Conservation (phyloP, 2,329 filamentous ascomycete genomes). For the Sporothrix sp. region DNA sequence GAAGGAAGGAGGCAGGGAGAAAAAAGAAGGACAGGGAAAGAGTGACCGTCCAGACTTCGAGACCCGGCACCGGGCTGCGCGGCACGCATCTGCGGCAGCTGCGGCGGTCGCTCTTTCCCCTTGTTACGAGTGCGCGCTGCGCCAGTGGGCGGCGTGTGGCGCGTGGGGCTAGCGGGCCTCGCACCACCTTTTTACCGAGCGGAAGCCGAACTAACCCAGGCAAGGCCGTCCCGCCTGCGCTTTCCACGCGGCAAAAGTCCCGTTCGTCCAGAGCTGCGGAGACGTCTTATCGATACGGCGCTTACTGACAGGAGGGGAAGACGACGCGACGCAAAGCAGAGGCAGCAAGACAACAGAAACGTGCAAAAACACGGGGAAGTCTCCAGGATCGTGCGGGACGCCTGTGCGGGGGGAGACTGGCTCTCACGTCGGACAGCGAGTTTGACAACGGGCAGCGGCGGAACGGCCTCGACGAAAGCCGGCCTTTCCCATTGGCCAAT, state of each 20-base stretch:
- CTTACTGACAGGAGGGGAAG: background rate
- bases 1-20: background rate
- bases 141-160: no score
- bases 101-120: background rate
- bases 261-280: constrained; percentile 6
- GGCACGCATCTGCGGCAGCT: background rate
- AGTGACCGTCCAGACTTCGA: background rate
- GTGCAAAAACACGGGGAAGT: no score
- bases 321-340: background rate
- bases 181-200: constrained; percentile 16
- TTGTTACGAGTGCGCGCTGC: no score
- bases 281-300: background rate
- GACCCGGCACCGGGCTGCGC: background rate
- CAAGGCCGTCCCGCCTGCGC: background rate
- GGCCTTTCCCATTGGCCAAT: constrained; percentile 1
- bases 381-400: no score
- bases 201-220: constrained; percentile 10
- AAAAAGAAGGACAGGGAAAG: background rate
- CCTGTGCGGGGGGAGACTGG: no score
- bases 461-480: no score
- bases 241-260: background rate
- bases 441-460: no score
- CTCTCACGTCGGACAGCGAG: no score
- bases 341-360: background rate
- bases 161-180: no score